Evolutionary conservation across 108 stramenopile genomes (phyloP), one percentile per base, ranked within the genome.

Genomic region (Discostella stelligeroides): DNA sequence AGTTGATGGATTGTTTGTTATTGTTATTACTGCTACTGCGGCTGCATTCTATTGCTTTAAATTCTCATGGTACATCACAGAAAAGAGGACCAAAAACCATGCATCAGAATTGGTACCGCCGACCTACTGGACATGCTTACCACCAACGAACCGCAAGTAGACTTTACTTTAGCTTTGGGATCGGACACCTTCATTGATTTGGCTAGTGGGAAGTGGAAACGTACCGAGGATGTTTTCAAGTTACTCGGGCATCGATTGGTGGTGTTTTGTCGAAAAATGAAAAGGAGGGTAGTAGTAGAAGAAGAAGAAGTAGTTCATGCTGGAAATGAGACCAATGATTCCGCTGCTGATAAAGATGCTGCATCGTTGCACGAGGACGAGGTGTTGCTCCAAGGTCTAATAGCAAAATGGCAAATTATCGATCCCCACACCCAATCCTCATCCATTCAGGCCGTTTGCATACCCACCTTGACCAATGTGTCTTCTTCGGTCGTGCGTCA

Each of bases 181-280:
- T 83, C 88, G 11, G 94, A 95, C 58, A 86, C 94, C 23, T 95
- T 92, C 72, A 70, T 88, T 50, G 90, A 92, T 56, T 76, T 94
- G 78, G 83, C 85, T 11, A 70, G 43, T 4, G 85, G 85, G 50
- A 88, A 90, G 66, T 95, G 94, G 94, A 89, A 77, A 61, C 75
- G 88, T 60, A 73, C 82, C 10, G 68, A 78, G 28, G 91, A 90
- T 55, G 82, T 95, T 2, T 60, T 92, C 37, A 7, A 54, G 20
- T 50, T 88, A 34, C 62, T 95, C 23, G 83, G 85, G 0, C 83
- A 85, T 29, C 83, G 89, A n/a, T 65, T 92, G 55, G 72, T 92
- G 39, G 91, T 95, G 0, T 84, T 95, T 54, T 43, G 78, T 55
- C 68, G 94, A 28, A 37, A 73, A 30, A 5, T 18, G 55, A 69